Base-by-base conservation (phyloP, 306 rosid genomes). In the Potentilla sterilis region DNA sequence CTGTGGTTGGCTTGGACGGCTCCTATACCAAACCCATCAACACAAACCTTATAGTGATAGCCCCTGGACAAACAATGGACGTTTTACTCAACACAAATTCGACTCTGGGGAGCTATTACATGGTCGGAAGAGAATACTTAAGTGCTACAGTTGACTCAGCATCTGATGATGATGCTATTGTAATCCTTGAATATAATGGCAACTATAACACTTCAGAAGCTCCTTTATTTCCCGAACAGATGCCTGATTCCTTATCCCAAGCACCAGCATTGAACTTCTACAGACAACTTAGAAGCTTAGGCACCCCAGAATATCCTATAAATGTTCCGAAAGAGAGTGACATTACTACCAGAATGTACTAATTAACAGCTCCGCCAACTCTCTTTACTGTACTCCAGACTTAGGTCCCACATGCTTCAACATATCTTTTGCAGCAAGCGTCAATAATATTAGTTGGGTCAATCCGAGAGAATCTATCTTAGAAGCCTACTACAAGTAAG, bases 41-140 rank as follows among this genome's bases (percentile, higher is more conserved):
- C 65, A 37, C 67, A 0, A 6, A 35, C 21, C 75, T 46, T 24
- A 48, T 75, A 10, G 35, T 74, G 72, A 75, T 75, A 4, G 42
- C 69, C 44, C 79, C 83, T 7, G 83, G 79, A 44, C 83, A 80
- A 75, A 71, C 83, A 24, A 75, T 80, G 79, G 70, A 80, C 40
- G 37, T 80, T 55, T 22, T 80, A 15, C 18, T 80, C 44, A 69
- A 44, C 32, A 46, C 83, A 38, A 69, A 51, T 42, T 79, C 75
- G 2, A 2, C 76, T 65, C 37, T 51, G 15, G 70, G 72, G 0
- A 34, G 40, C 44, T 76, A 76, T 59, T 76, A 61, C 69, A 71
- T 81, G 64, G 84, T 58, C 19, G 51, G 43, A 9, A 81, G 77
- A 75, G 40, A 75, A 6, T 75, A 69, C 64, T 21, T 62, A 1